Conservation (phyloP, 2,329 filamentous ascomycete genomes). For the Emergomyces pasteurianus region DNA sequence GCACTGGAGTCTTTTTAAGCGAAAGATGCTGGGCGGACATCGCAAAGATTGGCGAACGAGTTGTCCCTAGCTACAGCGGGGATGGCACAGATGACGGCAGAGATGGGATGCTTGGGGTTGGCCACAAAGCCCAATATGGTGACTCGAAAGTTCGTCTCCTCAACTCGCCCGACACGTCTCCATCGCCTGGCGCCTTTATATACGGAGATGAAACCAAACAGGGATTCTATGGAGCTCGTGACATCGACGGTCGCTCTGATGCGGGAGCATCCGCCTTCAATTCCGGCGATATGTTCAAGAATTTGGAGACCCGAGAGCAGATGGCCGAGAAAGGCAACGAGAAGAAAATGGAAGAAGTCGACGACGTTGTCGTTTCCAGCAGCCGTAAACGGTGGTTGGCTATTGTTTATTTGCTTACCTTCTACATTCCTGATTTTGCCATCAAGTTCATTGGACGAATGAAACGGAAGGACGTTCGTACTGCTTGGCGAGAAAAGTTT, state of each 20-base stretch:
- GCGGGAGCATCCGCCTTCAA: slow-evolving; percentile 85
- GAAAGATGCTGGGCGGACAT: slow-evolving; percentile 93
- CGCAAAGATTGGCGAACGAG: slow-evolving; percentile 56
- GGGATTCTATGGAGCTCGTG: slow-evolving; percentile 69
- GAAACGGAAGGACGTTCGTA: slow-evolving; percentile 80
- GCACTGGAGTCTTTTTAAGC: slow-evolving; percentile 88
- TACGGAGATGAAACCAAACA: slow-evolving; percentile 64
- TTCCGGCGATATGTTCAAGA: slow-evolving; percentile 94
- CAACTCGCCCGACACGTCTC: slow-evolving; percentile 33
- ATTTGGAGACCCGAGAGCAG: slow-evolving; percentile 83
- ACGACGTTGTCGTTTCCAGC: slow-evolving; percentile 63
- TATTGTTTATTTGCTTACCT: slow-evolving; percentile 72
- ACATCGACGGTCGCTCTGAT: slow-evolving; percentile 77
- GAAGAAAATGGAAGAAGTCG: slow-evolving; percentile 79
- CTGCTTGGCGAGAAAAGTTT: slow-evolving; percentile 93
- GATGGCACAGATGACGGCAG: slow-evolving; percentile 46
- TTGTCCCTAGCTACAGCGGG: slow-evolving; percentile 47
- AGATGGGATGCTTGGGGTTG: slow-evolving; percentile 47
- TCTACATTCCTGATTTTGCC: slow-evolving; percentile 71
- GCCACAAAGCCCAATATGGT: slow-evolving; percentile 22
- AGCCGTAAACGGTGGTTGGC: slow-evolving; percentile 87
- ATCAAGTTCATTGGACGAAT: slow-evolving; percentile 70
- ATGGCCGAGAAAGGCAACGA: slow-evolving; percentile 94
- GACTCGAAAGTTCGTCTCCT: slow-evolving; percentile 48
- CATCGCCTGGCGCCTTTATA: slow-evolving; percentile 46